A percentile compares a stretch with the other conserved stretches of the same genome.
phyloP scores from a whole-genome alignment of 768 basidiomycete genomes.

The Tricholoma sp. region DNA sequence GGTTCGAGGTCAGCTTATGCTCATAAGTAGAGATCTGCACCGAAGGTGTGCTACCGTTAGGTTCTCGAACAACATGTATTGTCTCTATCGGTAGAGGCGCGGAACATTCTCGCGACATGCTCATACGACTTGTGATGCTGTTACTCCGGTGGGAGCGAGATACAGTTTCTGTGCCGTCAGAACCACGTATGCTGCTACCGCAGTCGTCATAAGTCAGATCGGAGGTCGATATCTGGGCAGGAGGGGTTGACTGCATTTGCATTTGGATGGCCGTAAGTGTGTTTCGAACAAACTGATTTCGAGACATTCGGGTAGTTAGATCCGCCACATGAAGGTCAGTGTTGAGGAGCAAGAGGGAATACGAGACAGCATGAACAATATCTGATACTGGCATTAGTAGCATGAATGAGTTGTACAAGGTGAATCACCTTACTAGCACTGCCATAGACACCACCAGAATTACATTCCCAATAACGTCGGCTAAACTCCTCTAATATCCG shows the following conservation, averaged over 20 bases:
- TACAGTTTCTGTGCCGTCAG: conserved; percentile 52
- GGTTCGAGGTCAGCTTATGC: conserved; percentile 20
- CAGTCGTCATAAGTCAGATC: conserved; percentile 66
- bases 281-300: conserved; percentile 87
- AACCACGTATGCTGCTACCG: conserved; percentile 51
- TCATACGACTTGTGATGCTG: conserved; percentile 83
- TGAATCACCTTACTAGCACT: conserved; percentile 64
- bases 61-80: conserved; percentile 24
- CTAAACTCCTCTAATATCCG: conserved; percentile 93
- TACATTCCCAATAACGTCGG: conserved; percentile 87
- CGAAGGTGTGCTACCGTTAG: conserved; percentile 63
- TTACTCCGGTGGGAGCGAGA: conserved; percentile 71
- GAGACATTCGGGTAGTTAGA: conserved; percentile 83
- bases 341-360: conserved; percentile 90
- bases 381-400: conserved; percentile 38
- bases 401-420: conserved; percentile 3
- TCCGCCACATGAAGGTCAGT: conserved; percentile 98
- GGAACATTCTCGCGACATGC: conserved; percentile 59
- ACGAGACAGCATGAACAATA: conserved; percentile 92
- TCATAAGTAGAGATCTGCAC: conserved; percentile 48
- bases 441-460: conserved; percentile 75
- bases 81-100: conserved; percentile 31
- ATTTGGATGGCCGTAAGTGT: conserved; percentile 83
- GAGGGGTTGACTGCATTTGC: conserved; percentile 56
- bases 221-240: conserved; percentile 45